Evolutionary conservation across 225 moss, liverwort and hornwort species (phyloP), one percentile per base, ranked within the genome.

Genomic region (Pseudoscleropodium purum): DNA sequence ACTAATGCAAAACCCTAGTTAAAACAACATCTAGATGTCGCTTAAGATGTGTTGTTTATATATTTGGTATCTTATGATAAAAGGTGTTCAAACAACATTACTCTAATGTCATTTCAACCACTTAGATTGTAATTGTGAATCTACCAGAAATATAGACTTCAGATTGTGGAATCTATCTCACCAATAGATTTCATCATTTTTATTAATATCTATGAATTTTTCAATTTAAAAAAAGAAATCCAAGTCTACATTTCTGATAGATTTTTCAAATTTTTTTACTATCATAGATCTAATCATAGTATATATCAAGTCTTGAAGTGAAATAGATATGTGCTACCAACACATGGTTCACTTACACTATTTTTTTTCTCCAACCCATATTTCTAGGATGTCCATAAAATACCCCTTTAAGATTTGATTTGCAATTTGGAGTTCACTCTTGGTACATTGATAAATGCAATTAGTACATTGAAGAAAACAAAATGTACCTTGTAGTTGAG

Each of bases 251-350:
- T 16, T 45, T 2, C 0, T 26, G 2, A 8, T 70, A 39, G 25
- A 25, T 70, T 39, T 13, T 69, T 39, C 0, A 14, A 25, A 25
- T n/a, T 13, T 8, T n/a, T 18, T 0, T 11, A n/a, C 23, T 39
- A 8, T 72, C 25, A 43, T 43, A 72, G 6, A 12, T 72, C 26
- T 72, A 11, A 70, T 70, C 25, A 25, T 25, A 14, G n/a, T n/a
- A 25, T 34, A 8, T 18, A 21, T 18, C 31, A 39, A 24, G 2
- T 24, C 39, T 39, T 39, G 5, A 41, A 3, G 4, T 0, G 1
- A 9, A 3, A 15, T 8, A 41, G 5, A 15, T 8, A 72, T 8
- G 4, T 14, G 4, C 3, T 5, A 1, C 15, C 2, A 26, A 3
- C 5, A 0, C 15, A 4, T 25, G 14, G 10, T 41, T 9, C 9